Percentiles rank a stretch among this genome's conserved stretches.
phyloP scores from a whole-genome alignment of 192 early-diverging fungal genomes.

The Phycomyces nitens region DNA sequence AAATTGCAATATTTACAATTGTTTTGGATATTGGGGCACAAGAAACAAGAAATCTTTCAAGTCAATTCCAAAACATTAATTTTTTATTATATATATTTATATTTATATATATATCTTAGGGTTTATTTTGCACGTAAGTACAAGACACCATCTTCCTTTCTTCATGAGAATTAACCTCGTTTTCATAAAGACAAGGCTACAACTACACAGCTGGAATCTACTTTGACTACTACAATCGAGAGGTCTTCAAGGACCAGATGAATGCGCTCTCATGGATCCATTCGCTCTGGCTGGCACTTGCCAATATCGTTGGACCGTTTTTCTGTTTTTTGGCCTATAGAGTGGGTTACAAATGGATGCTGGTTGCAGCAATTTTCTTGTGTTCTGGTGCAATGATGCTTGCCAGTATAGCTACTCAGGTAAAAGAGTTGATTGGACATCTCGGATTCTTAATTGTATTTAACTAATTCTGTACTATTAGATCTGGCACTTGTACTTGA shows the following conservation, averaged over 20 bases:
- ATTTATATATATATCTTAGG: slow-evolving; percentile 11
- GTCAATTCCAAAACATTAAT: too few relatives aligned
- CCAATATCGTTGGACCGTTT: slow-evolving; percentile 12
- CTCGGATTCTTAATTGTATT: background rate
- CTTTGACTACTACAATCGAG: slow-evolving; percentile 19
- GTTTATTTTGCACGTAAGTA: slow-evolving; percentile 20
- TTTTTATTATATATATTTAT: too few relatives aligned
- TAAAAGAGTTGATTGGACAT: background rate
- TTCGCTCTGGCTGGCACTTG: slow-evolving; percentile 15
- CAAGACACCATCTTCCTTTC: too few relatives aligned
- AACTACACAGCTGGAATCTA: slow-evolving; percentile 15
- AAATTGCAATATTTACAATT: background rate
- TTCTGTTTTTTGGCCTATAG: slow-evolving; percentile 8
- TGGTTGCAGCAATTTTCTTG: slow-evolving; percentile 11
- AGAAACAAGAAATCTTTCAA: too few relatives aligned
- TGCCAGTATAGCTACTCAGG: slow-evolving; percentile 12
- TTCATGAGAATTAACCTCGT: too few relatives aligned
- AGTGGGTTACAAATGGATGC: slow-evolving; percentile 20
- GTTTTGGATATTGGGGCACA: too few relatives aligned
- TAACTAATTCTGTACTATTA: background rate
- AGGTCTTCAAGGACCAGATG: slow-evolving; percentile 14
- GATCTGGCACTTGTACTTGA: slow-evolving; percentile 44
- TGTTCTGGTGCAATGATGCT: slow-evolving; percentile 20
- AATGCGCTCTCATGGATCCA: slow-evolving; percentile 23
- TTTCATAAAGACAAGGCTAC: background rate